Percentiles rank a stretch among this genome's conserved stretches.
phyloP scores from a whole-genome alignment of 2,329 filamentous ascomycete species.

The Arthrinium puccinioides region DNA sequence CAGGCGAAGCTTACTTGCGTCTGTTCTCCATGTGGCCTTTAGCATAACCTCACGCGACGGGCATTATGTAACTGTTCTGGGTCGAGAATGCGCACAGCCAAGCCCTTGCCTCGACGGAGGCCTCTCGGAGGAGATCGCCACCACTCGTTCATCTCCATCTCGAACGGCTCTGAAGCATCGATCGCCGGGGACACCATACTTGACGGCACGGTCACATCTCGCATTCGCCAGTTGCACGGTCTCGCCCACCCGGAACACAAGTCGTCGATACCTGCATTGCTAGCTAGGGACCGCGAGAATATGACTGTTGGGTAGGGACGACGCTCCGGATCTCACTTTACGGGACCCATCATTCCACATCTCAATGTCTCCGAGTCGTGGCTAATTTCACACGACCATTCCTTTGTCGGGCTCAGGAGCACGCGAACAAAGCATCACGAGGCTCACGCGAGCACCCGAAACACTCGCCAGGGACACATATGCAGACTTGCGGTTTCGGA shows the following conservation, averaged over 20 bases:
- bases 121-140: too few relatives aligned
- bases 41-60: too few relatives aligned
- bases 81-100: too few relatives aligned
- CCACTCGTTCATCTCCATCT: too few relatives aligned
- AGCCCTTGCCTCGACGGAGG: too few relatives aligned
- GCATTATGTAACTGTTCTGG: too few relatives aligned
- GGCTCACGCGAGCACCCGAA: slow-evolving; percentile 11
- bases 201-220: slow-evolving; percentile 25
- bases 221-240: slow-evolving; percentile 22
- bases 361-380: slow-evolving; percentile 15
- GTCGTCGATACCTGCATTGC: slow-evolving; percentile 9
- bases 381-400: slow-evolving; percentile 17
- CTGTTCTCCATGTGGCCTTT: too few relatives aligned
- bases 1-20: too few relatives aligned
- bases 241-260: slow-evolving; percentile 14
- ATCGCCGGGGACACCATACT: too few relatives aligned
- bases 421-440: slow-evolving; percentile 16
- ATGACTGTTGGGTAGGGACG: slow-evolving; percentile 22
- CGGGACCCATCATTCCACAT: slow-evolving; percentile 8
- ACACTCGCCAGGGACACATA: slow-evolving; percentile 1
- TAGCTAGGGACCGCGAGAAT: slow-evolving; percentile 16
- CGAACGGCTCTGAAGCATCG: too few relatives aligned
- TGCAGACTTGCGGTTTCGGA: slow-evolving; percentile 1
- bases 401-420: slow-evolving; percentile 16
- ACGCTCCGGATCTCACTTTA: slow-evolving; percentile 15